Percentiles rank a stretch among this genome's conserved stretches.
These are phyloP conservation scores for Ilyonectria destructans DNA, from an alignment of 2,329 filamentous ascomycete species.

Conservation along the genomic window DNA sequence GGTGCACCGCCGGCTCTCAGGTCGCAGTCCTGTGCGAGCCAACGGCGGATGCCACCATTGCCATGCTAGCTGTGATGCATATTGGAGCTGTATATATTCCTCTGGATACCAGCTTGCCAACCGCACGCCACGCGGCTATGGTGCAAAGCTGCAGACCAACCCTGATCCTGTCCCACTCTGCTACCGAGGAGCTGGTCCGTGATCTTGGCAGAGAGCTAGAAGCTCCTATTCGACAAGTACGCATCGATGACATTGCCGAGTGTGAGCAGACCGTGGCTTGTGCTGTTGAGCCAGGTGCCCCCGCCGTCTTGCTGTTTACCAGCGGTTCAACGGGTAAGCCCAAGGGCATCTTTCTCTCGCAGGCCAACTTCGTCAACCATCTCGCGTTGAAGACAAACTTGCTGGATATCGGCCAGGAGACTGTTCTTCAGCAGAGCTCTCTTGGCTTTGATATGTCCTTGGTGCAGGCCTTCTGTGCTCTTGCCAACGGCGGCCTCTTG, in stretches of 20 bases:
- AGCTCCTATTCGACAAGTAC: neutral
- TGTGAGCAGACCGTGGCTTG: slow-evolving; percentile 8
- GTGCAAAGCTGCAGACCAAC: slow-evolving; percentile 50
- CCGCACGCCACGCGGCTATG: slow-evolving; percentile 51
- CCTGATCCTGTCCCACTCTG: slow-evolving; percentile 45
- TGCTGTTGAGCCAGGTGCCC: slow-evolving; percentile 11
- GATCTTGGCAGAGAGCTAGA: slow-evolving; percentile 6
- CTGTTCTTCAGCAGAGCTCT: slow-evolving; percentile 58
- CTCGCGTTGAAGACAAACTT: slow-evolving; percentile 43
- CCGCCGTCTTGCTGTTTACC: slow-evolving; percentile 54
- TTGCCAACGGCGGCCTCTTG: slow-evolving; percentile 57
- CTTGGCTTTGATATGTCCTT: slow-evolving; percentile 61
- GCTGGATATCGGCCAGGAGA: slow-evolving; percentile 43
- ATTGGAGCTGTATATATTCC: slow-evolving; percentile 59
- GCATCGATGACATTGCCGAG: slow-evolving; percentile 14
- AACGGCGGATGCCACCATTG: slow-evolving; percentile 52
- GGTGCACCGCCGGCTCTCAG: slow-evolving; percentile 43
- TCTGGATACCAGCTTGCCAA: slow-evolving; percentile 56
- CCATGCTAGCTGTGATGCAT: slow-evolving; percentile 59
- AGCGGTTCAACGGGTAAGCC: slow-evolving; percentile 55
- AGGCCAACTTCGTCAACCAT: slow-evolving; percentile 51
- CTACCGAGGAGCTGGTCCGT: slow-evolving; percentile 5
- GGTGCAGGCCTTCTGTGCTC: slow-evolving; percentile 54
- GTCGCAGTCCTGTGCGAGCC: slow-evolving; percentile 56
- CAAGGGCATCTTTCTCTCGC: slow-evolving; percentile 59